Conservation (phyloP, 1,284 basidiomycete species). For the Ceratobasidium sp. region DNA sequence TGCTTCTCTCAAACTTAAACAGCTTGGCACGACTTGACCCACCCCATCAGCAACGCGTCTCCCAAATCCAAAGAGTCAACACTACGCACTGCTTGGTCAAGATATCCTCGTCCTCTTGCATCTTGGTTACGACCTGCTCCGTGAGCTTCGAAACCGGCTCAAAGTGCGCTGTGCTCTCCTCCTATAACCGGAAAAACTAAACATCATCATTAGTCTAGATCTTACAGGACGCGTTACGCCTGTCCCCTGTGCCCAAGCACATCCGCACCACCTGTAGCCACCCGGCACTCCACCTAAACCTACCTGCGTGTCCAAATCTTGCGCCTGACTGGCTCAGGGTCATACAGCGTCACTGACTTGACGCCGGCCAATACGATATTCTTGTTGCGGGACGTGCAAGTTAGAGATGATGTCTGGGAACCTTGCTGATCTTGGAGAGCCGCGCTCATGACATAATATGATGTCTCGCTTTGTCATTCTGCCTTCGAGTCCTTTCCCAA, state of each 20-base stretch:
- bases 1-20: conserved; percentile 89
- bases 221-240: neutral
- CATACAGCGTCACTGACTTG: conserved; percentile 96
- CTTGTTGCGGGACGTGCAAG: conserved; percentile 77
- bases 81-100: conserved; percentile 93
- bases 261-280: conserved; percentile 2
- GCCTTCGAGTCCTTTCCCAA: neutral
- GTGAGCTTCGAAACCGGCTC: conserved; percentile 98
- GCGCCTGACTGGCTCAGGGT: conserved; percentile 89
- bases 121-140: conserved; percentile 95
- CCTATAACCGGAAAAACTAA: conserved; percentile 59
- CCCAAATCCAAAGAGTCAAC: conserved; percentile 51
- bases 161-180: conserved; percentile 91
- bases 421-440: no score
- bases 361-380: conserved; percentile 96
- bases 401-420: neutral
- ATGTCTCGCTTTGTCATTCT: conserved; percentile 21
- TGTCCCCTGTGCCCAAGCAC: conserved; percentile 29
- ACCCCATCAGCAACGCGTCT: conserved; percentile 47
- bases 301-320: conserved; percentile 94
- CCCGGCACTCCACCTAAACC: conserved; percentile 50
- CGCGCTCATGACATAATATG: no score
- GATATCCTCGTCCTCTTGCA: conserved; percentile 93
- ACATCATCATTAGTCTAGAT: conserved; percentile 1
- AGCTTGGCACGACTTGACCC: conserved; percentile 93